These are phyloP conservation scores for Termitomyces sp. DNA, from an alignment of 768 basidiomycete species.

Conservation along the genomic window DNA sequence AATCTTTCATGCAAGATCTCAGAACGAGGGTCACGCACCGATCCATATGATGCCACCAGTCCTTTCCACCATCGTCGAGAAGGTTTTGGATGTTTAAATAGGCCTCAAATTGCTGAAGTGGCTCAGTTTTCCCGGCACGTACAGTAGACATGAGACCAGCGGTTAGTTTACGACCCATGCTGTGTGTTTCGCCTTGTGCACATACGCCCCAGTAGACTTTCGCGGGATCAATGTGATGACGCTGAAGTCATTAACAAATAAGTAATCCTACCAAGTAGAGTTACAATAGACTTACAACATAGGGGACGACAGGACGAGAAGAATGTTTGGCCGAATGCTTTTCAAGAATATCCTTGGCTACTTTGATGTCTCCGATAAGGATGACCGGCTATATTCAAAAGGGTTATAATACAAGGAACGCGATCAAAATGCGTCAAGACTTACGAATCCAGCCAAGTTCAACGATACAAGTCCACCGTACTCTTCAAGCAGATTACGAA, in stretches of 20 bases:
- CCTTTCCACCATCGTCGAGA: constrained; percentile 5
- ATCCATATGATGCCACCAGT: constrained; percentile 8
- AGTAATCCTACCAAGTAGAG: background rate
- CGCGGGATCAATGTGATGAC: constrained; percentile 1
- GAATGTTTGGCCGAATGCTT: constrained; percentile 7
- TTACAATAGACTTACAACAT: background rate
- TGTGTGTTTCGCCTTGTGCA: constrained; percentile 6
- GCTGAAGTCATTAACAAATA: background rate
- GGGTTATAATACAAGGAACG: background rate
- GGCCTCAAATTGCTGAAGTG: constrained; percentile 6
- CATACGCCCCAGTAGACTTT: constrained; percentile 3
- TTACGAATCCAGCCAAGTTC: constrained; percentile 9
- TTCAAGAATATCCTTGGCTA: constrained; percentile 7
- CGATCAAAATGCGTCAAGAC: background rate
- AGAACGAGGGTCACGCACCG: background rate
- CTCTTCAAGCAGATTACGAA: constrained; percentile 1
- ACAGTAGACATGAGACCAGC: constrained; percentile 6
- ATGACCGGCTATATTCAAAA: constrained; percentile 1
- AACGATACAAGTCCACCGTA: constrained; percentile 10
- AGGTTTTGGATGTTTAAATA: constrained; percentile 1
- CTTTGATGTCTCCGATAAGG: constrained; percentile 7
- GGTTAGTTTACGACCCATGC: constrained; percentile 2
- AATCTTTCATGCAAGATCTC: background rate
- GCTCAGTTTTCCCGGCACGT: constrained; percentile 4
- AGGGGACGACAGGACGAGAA: constrained; percentile 6